Percentiles rank a stretch among this genome's conserved stretches.
Evolutionary conservation across 176 grass and related monocot genomes (phyloP).

Genomic region (Aegilops sharonensis): DNA sequence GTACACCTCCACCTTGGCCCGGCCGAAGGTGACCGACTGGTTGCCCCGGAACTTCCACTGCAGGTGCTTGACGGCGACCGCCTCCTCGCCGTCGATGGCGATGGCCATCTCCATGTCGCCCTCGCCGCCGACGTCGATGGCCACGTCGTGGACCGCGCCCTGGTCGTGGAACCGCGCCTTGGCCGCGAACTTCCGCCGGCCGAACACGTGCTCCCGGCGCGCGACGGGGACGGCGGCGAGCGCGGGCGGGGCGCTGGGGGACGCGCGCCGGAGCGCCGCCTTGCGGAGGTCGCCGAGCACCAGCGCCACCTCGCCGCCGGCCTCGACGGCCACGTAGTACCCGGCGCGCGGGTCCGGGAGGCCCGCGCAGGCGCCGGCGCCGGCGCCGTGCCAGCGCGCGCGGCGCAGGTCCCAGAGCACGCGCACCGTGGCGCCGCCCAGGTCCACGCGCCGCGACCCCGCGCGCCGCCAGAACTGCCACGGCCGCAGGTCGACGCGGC

Average conservation of each 20-base stretch:
- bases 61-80: constrained; percentile 79
- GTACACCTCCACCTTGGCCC: constrained; percentile 77
- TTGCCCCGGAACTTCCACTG: constrained; percentile 94
- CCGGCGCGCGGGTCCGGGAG: constrained; percentile 52
- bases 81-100: constrained; percentile 64
- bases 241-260: constrained; percentile 5
- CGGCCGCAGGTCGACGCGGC: constrained; percentile 65
- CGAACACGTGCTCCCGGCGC: constrained; percentile 70
- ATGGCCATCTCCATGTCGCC: constrained; percentile 68
- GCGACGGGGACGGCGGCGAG: constrained; percentile 51
- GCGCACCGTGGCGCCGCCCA: constrained; percentile 36
- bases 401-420: constrained; percentile 78
- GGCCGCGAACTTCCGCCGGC: constrained; percentile 51
- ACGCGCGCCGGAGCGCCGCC: constrained; percentile 57
- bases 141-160: constrained; percentile 54
- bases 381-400: constrained; percentile 58
- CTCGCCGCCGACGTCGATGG: constrained; percentile 47
- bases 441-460: constrained; percentile 49
- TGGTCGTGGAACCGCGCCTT: constrained; percentile 69
- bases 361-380: background rate
- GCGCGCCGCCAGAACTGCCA: constrained; percentile 86
- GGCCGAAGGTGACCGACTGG: constrained; percentile 66
- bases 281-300: constrained; percentile 66
- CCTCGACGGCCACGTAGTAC: constrained; percentile 62
- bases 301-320: constrained; percentile 58